Evolutionary conservation across 2,329 filamentous ascomycete species (phyloP).

Genomic region (Penicillium sp.): DNA sequence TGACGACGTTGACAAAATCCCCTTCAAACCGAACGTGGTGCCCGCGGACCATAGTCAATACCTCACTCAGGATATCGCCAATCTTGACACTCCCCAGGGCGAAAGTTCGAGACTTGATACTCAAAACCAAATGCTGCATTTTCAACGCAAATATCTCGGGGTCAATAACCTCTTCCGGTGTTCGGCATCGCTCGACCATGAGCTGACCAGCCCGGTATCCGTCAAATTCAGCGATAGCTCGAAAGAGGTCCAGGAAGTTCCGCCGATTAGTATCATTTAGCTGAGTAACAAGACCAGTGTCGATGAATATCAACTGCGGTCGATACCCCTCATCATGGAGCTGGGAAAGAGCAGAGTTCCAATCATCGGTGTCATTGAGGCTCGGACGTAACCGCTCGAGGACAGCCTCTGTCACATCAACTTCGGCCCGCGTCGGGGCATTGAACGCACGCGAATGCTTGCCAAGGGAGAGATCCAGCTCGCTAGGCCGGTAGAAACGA

Average conservation of each 20-base stretch:
- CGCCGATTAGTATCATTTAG: constrained; percentile 79
- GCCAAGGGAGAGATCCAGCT: constrained; percentile 62
- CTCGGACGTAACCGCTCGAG: constrained; percentile 75
- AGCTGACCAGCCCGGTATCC: constrained; percentile 91
- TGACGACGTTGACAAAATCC: constrained; percentile 97
- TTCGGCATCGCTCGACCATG: constrained; percentile 93
- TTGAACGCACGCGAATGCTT: constrained; percentile 43
- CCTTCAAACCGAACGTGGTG: constrained; percentile 95
- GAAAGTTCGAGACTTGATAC: constrained; percentile 86
- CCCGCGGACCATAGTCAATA: constrained; percentile 82
- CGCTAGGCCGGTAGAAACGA: constrained; percentile 84
- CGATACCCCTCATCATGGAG: constrained; percentile 86
- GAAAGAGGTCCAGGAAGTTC: constrained; percentile 96
- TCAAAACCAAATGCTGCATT: constrained; percentile 93
- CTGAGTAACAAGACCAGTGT: constrained; percentile 92
- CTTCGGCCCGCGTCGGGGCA: constrained; percentile 50
- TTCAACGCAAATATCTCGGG: constrained; percentile 87
- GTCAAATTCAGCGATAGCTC: constrained; percentile 92
- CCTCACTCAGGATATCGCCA: constrained; percentile 87
- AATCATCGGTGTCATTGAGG: constrained; percentile 64
- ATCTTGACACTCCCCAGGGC: constrained; percentile 94
- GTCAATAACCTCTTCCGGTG: constrained; percentile 85
- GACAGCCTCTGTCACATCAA: constrained; percentile 84
- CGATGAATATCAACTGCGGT: constrained; percentile 95
- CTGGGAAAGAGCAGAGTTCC: constrained; percentile 69